Evolutionary conservation across 352 stramenopile genomes (phyloP).

Genomic region (Phytophthora uliginosa): DNA sequence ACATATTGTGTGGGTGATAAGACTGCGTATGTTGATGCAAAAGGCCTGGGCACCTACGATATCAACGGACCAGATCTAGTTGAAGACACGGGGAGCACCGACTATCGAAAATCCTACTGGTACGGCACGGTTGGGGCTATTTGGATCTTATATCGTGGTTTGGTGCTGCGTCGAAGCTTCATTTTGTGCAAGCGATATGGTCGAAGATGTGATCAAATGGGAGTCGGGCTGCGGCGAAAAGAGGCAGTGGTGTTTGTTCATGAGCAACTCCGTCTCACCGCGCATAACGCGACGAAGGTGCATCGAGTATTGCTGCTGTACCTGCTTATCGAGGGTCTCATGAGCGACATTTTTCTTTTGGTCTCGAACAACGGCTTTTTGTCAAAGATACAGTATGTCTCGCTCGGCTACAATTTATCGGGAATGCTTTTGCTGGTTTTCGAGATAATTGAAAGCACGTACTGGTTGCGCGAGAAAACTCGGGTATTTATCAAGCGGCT

Average conservation of each 20-base stretch:
- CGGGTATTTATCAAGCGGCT: conserved; percentile 25
- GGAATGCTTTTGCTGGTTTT: conserved; percentile 18
- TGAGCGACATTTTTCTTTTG: conserved; percentile 34
- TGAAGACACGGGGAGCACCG: conserved; percentile 1
- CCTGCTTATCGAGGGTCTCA: conserved; percentile 27
- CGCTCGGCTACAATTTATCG: conserved; percentile 39
- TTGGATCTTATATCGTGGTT: conserved; percentile 18
- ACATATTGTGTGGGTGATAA: conserved; percentile 13
- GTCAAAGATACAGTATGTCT: conserved; percentile 32
- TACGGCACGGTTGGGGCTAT: conserved; percentile 1
- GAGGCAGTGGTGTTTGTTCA: conserved; percentile 18
- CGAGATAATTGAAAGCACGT: conserved; percentile 27
- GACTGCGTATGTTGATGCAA: conserved; percentile 11
- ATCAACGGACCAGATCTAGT: conserved; percentile 17
- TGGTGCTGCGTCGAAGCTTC: conserved; percentile 22
- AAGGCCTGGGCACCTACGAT: conserved; percentile 19
- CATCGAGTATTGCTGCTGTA: conserved; percentile 29
- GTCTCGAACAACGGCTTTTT: conserved; percentile 22
- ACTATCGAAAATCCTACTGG: conserved; percentile 19
- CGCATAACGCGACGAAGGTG: conserved; percentile 14
- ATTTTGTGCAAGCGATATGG: conserved; percentile 19
- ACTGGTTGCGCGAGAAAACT: conserved; percentile 4
- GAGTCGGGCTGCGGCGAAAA: conserved; percentile 9
- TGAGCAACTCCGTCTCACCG: conserved; percentile 18
- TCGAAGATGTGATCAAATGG: conserved; percentile 11